Conservation (phyloP, 345 rosid species). For the Durio zibethinus region DNA sequence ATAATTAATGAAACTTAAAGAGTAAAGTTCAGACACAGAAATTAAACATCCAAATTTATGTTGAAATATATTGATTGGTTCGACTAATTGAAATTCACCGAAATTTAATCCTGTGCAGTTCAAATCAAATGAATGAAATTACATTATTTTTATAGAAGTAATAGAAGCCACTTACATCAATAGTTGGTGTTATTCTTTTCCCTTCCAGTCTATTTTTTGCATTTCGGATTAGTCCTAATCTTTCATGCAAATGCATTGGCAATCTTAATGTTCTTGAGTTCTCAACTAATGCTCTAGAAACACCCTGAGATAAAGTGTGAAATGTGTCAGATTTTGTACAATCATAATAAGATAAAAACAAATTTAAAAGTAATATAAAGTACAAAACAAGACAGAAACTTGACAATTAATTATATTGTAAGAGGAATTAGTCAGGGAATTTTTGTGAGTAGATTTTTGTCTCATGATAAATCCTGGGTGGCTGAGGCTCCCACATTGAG, state of each 20-base stretch:
- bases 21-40: not conserved
- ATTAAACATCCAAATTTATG: not conserved
- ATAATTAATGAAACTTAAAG: not conserved
- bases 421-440: not conserved
- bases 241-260: slow-evolving; percentile 82
- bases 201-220: slow-evolving; percentile 83
- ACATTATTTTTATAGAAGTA: not conserved
- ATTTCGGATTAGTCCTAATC: slow-evolving; percentile 78
- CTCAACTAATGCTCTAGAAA: slow-evolving; percentile 82
- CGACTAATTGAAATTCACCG: not conserved
- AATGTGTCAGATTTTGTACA: slow-evolving; percentile 13
- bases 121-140: not conserved
- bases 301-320: slow-evolving; percentile 54
- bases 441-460: not conserved
- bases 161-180: slow-evolving; percentile 58
- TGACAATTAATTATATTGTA: not conserved
- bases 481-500: not conserved
- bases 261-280: slow-evolving; percentile 80
- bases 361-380: not conserved
- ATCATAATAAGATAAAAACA: not conserved
- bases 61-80: not conserved
- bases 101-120: not conserved
- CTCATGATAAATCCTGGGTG: not conserved
- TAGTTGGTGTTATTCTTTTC: slow-evolving; percentile 78
- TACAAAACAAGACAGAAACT: not conserved